A percentile compares a stretch with the other conserved stretches of the same genome.
Conservation (phyloP, 2,329 filamentous ascomycete genomes). For the Periconia sp. region DNA sequence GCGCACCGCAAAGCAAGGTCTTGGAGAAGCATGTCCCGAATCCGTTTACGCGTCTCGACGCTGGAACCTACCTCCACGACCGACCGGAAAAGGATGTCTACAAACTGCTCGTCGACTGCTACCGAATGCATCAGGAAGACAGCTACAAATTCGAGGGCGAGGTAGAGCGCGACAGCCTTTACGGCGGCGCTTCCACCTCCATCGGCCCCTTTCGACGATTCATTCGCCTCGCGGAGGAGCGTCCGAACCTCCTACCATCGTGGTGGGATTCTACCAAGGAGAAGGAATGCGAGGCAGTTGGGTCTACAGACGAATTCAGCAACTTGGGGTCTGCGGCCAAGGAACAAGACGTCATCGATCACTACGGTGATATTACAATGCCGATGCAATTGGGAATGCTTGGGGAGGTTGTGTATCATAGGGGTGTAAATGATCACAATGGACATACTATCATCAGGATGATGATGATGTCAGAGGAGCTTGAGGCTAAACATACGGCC, state of each 20-base stretch:
- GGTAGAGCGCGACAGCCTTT: slow-evolving; percentile 16
- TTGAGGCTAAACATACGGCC: background rate
- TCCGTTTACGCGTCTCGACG: slow-evolving; percentile 24
- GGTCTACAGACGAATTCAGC: slow-evolving; percentile 18
- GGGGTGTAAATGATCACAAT: too few species aligned
- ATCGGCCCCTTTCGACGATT: slow-evolving; percentile 22
- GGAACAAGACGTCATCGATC: slow-evolving; percentile 20
- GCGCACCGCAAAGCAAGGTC: slow-evolving; percentile 3
- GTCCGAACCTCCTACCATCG: slow-evolving; percentile 17
- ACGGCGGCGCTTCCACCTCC: slow-evolving; percentile 16
- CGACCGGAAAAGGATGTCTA: slow-evolving; percentile 26
- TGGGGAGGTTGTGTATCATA: slow-evolving; percentile 8
- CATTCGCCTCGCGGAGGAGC: slow-evolving; percentile 10
- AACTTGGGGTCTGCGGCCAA: slow-evolving; percentile 12
- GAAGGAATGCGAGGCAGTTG: slow-evolving; percentile 22
- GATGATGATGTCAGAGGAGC: background rate
- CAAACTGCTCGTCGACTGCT: slow-evolving; percentile 34
- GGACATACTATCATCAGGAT: too few species aligned
- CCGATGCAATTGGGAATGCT: slow-evolving; percentile 33
- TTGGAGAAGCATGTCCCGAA: slow-evolving; percentile 22
- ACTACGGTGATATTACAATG: slow-evolving; percentile 23
- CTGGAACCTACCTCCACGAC: slow-evolving; percentile 26
- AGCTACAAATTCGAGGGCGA: slow-evolving; percentile 16
- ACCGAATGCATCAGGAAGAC: slow-evolving; percentile 28
- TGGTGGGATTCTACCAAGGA: slow-evolving; percentile 26